Base-by-base conservation (phyloP, 2,329 filamentous ascomycete species). In the Botrytis aclada region DNA sequence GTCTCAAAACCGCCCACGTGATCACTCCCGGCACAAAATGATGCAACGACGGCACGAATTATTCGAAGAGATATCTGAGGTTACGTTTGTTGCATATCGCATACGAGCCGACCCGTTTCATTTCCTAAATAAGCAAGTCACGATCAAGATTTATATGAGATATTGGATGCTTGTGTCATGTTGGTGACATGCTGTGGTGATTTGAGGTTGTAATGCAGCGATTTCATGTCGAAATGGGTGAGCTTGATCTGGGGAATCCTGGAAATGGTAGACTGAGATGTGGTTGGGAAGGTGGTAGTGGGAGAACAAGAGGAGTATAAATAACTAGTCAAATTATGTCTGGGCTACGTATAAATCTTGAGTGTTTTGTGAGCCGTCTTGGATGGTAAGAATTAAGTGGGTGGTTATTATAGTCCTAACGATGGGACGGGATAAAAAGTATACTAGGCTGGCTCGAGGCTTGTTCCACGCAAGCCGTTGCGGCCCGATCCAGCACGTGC, bases 41-140 rank as follows among this genome's bases (percentile, higher is more conserved):
- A 29, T 67, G 8, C 45, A 39, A 39, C 45, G 16, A 18, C 25
- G 64, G 45, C 45, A 67, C 25, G 45, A 54, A 29, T 2, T 29
- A 16, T 39, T 54, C 9, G n/a, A n/a, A 29, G 45, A 5, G 64
- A 39, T 5, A 64, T 47, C 41, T 47, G n/a, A 45, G 62, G 62
- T 47, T 47, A 45, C 41, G 47, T 67, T 67, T 67, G 64, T 67
- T 66, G 64, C 64, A 54, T 51, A 39, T 51, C 64, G 32, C 20
- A 66, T 66, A 66, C 64, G 64, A 66, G 64, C 64, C 64, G 64
- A 66, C 64, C 64, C 64, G 64, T 39, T 20, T 14, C 45, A 29
- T 22, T 54, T 18, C 64, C 45, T 10, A 39, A 54, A 54, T 14
- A 16, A 18, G 45, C 18, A 66, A 54, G 45, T 66, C 45, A 39